A percentile compares a stretch with the other conserved stretches of the same genome.
Evolutionary conservation across 1,139 yeast genomes (phyloP).

Genomic region (Diutina rugosa): DNA sequence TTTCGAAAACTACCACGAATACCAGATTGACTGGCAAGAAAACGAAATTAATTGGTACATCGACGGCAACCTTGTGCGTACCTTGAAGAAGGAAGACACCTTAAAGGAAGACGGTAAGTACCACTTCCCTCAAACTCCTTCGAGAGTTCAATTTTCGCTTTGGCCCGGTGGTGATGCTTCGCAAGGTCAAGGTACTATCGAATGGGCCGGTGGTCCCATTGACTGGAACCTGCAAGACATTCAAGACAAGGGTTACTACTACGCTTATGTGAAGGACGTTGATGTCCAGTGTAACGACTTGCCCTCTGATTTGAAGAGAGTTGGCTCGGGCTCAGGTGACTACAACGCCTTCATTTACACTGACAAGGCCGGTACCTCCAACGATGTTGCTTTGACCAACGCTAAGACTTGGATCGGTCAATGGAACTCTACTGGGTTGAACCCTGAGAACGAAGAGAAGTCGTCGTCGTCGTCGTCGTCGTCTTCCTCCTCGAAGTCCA

Average conservation of each 20-base stretch:
- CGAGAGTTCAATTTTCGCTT: slow-evolving; percentile 70
- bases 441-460: slow-evolving; percentile 10
- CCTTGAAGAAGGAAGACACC: slow-evolving; percentile 52
- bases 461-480: neutral
- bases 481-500: slow-evolving; percentile 9
- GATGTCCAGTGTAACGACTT: slow-evolving; percentile 57
- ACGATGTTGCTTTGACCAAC: slow-evolving; percentile 44
- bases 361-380: slow-evolving; percentile 29
- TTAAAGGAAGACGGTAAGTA: slow-evolving; percentile 49
- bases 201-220: slow-evolving; percentile 89
- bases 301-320: slow-evolving; percentile 30
- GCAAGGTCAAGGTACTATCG: slow-evolving; percentile 64
- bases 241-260: slow-evolving; percentile 63
- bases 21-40: slow-evolving; percentile 74
- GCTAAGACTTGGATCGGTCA: slow-evolving; percentile 48
- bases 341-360: slow-evolving; percentile 45
- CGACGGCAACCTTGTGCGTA: slow-evolving; percentile 61
- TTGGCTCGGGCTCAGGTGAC: slow-evolving; percentile 15
- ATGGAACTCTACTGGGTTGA: slow-evolving; percentile 48
- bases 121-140: slow-evolving; percentile 82
- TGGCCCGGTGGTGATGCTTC: slow-evolving; percentile 84
- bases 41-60: slow-evolving; percentile 61
- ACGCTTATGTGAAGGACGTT: slow-evolving; percentile 48
- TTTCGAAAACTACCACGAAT: slow-evolving; percentile 58
- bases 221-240: slow-evolving; percentile 77